phyloP scores from a whole-genome alignment of 2,329 filamentous ascomycete species.

The Fusarium compactum region DNA sequence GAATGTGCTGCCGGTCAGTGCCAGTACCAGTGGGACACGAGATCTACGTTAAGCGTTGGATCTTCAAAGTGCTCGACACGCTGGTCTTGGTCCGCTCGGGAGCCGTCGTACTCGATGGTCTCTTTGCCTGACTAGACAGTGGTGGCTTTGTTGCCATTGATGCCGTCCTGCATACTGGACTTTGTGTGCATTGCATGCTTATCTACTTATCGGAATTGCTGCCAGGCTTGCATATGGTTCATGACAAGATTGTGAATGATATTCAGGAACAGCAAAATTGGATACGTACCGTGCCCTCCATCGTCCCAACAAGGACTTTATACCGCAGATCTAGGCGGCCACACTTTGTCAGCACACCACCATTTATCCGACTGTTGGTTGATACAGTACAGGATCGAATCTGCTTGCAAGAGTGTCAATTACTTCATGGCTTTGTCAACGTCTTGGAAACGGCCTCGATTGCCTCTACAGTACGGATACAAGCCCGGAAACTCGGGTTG shows the following conservation, averaged over 20 bases:
- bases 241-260: slow-evolving; percentile 23
- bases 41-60: slow-evolving; percentile 33
- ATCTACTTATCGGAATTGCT: background rate
- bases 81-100: background rate
- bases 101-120: background rate
- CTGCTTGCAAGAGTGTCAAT: background rate
- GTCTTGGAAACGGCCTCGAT: background rate
- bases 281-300: slow-evolving; percentile 21
- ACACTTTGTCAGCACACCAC: slow-evolving; percentile 13
- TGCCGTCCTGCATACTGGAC: background rate
- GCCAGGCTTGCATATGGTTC: slow-evolving; percentile 16
- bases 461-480: background rate
- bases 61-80: slow-evolving; percentile 5
- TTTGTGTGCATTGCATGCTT: background rate
- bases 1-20: slow-evolving; percentile 42
- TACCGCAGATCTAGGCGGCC: slow-evolving; percentile 38
- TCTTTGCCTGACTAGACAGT: background rate
- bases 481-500: background rate
- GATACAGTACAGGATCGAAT: background rate
- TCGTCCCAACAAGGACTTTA: slow-evolving; percentile 29
- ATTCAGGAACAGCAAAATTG: slow-evolving; percentile 36
- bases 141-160: slow-evolving; percentile 5
- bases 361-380: slow-evolving; percentile 23
- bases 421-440: background rate
- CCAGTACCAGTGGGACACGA: slow-evolving; percentile 42